Conservation (phyloP, 805 yeast genomes). For the Wickerhamomyces chaumierensis region DNA sequence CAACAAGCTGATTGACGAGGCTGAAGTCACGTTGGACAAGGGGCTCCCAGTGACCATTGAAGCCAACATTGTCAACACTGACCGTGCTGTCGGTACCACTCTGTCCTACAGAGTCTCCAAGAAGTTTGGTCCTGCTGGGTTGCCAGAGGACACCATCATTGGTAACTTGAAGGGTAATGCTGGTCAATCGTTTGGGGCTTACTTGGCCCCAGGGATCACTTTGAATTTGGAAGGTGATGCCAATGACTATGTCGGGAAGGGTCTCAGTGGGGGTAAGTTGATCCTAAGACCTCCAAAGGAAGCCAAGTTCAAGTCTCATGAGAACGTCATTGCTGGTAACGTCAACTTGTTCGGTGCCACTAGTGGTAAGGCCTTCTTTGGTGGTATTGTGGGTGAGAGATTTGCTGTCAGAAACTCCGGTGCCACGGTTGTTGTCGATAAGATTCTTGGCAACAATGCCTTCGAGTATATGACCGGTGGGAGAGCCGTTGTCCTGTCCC, state of each 20-base stretch:
- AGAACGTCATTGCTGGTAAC: conserved; percentile 93
- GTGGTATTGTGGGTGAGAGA: conserved; percentile 98
- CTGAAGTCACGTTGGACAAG: conserved; percentile 88
- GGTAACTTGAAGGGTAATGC: conserved; percentile 89
- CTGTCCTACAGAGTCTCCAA: conserved; percentile 89
- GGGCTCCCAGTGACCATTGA: conserved; percentile 95
- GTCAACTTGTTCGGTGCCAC: conserved; percentile 98
- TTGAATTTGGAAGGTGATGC: conserved; percentile 95
- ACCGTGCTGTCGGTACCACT: conserved; percentile 92
- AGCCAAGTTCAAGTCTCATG: conserved; percentile 84
- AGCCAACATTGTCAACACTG: conserved; percentile 89
- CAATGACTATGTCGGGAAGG: conserved; percentile 96
- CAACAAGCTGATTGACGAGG: conserved; percentile 91
- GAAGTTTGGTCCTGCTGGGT: conserved; percentile 82
- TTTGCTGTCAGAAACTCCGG: conserved; percentile 98
- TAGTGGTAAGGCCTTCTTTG: conserved; percentile 82
- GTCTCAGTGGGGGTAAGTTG: conserved; percentile 89
- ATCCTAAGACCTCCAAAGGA: conserved; percentile 85
- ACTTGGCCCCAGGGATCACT: conserved; percentile 91
- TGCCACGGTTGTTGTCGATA: conserved; percentile 93
- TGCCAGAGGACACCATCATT: conserved; percentile 94
- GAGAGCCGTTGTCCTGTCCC: conserved; percentile 84
- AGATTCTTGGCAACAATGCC: conserved; percentile 91
- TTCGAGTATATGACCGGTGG: conserved; percentile 99
- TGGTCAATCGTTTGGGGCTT: conserved; percentile 98